Conservation (phyloP, 1,139 yeast genomes). For the Pichia sp. region DNA sequence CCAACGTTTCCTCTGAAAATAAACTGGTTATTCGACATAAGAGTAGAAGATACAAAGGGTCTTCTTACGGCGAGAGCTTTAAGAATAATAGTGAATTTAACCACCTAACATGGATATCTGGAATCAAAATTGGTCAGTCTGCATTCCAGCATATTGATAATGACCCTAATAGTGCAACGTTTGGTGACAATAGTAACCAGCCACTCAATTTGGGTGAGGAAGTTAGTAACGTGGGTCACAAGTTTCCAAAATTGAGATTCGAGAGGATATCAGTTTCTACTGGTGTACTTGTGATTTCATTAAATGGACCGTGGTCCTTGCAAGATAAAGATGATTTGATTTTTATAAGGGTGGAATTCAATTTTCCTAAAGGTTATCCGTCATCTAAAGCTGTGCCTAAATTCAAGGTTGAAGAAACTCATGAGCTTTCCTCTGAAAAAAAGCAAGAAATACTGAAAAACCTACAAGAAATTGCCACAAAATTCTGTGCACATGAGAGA, state of each 20-base stretch:
- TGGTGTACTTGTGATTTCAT: constrained; percentile 69
- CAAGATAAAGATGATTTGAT: constrained; percentile 50
- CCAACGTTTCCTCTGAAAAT: constrained; percentile 27
- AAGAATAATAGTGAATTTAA: constrained; percentile 34
- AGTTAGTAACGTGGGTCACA: constrained; percentile 82
- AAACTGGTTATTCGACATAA: constrained; percentile 25
- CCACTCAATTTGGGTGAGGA: constrained; percentile 86
- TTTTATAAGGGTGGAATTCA: constrained; percentile 63
- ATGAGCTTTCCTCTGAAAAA: constrained; percentile 50
- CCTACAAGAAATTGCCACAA: constrained; percentile 52
- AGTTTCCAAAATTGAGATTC: constrained; percentile 80
- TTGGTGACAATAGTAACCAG: constrained; percentile 36
- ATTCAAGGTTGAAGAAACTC: constrained; percentile 76
- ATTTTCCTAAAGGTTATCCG: constrained; percentile 74
- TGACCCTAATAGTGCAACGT: constrained; percentile 24
- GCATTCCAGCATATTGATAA: constrained; percentile 29
- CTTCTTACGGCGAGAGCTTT: constrained; percentile 10
- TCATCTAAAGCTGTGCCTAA: constrained; percentile 45
- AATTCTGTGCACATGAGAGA: constrained; percentile 51
- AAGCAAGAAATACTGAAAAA: constrained; percentile 47
- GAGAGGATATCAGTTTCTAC: constrained; percentile 86
- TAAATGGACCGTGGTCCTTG: constrained; percentile 70
- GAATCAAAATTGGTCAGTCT: constrained; percentile 68
- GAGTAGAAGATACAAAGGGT: constrained; percentile 10
- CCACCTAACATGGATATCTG: constrained; percentile 90